phyloP scores from a whole-genome alignment of 768 basidiomycete species.

The Pluteus cervinus region DNA sequence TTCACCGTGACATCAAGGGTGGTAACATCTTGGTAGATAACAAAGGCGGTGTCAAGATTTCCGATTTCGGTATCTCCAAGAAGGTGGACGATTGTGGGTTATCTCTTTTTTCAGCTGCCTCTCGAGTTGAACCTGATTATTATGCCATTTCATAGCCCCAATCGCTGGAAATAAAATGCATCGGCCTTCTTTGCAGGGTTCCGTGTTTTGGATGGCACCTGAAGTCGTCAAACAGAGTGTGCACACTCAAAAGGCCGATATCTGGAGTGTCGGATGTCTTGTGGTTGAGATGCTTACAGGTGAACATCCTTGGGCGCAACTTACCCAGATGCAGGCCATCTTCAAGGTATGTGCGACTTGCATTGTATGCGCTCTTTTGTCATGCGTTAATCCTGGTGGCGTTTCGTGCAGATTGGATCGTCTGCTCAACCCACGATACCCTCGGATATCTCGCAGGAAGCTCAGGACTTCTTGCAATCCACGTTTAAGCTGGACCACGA shows the following conservation, averaged over 20 bases:
- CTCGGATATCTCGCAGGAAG: constrained; percentile 84
- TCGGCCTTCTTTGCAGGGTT: constrained; percentile 92
- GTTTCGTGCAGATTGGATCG: constrained; percentile 71
- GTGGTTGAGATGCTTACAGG: constrained; percentile 97
- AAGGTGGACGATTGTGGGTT: constrained; percentile 92
- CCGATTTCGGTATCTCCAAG: constrained; percentile 96
- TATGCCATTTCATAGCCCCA: constrained; percentile 24
- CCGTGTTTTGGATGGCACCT: constrained; percentile 99
- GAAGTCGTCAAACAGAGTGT: constrained; percentile 96
- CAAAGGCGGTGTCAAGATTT: constrained; percentile 96
- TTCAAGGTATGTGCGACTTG: constrained; percentile 67
- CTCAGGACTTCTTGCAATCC: constrained; percentile 76
- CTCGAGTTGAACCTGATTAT: constrained; percentile 1
- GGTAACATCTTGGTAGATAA: constrained; percentile 98
- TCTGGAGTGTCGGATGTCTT: constrained; percentile 94
- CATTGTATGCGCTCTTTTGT: background rate
- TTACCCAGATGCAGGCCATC: constrained; percentile 99
- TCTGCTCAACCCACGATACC: constrained; percentile 85
- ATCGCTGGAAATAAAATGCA: constrained; percentile 65
- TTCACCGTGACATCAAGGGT: constrained; percentile 98
- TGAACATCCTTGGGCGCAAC: constrained; percentile 91
- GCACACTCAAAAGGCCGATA: constrained; percentile 89
- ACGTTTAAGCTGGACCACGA: constrained; percentile 87
- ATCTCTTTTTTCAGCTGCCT: background rate
- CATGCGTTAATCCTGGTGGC: background rate